phyloP scores from a whole-genome alignment of 768 basidiomycete genomes.

The Leccinellum luteum region DNA sequence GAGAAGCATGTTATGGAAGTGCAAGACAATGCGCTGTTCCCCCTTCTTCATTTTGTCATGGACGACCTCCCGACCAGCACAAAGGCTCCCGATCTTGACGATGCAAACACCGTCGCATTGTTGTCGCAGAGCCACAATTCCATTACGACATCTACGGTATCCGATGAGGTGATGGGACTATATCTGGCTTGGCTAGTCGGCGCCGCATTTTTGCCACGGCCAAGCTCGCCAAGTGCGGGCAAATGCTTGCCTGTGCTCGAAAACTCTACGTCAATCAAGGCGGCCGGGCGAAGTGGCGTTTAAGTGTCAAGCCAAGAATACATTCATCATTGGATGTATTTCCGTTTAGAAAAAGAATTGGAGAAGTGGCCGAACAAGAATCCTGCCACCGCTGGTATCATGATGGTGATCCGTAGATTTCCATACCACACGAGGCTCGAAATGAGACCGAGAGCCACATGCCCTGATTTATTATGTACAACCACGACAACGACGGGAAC shows the following conservation, averaged over 20 bases:
- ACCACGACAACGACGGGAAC: not conserved
- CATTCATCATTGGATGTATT: not conserved
- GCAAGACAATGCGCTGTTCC: conserved; percentile 97
- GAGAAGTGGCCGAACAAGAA: not conserved
- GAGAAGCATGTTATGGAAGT: conserved; percentile 94
- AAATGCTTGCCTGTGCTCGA: conserved; percentile 51
- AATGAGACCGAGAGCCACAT: not conserved
- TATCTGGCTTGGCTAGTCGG: conserved; percentile 92
- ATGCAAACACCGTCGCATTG: conserved; percentile 67
- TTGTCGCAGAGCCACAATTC: conserved; percentile 48
- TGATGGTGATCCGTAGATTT: not conserved
- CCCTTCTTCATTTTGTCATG: conserved; percentile 92
- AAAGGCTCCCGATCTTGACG: conserved; percentile 88
- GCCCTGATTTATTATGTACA: not conserved
- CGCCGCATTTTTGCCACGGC: conserved; percentile 73
- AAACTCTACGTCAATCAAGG: conserved; percentile 44
- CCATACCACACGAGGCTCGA: not conserved
- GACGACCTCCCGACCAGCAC: conserved; percentile 97
- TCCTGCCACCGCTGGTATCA: not conserved
- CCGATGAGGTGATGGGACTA: conserved; percentile 71
- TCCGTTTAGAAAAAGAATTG: not conserved
- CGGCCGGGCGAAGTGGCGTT: conserved; percentile 61
- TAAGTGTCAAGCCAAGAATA: not conserved
- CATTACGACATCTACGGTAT: conserved; percentile 55
- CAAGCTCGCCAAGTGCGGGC: conserved; percentile 37